Base-by-base conservation (phyloP, 2,329 filamentous ascomycete genomes). In the Leptographium galeiforme region DNA sequence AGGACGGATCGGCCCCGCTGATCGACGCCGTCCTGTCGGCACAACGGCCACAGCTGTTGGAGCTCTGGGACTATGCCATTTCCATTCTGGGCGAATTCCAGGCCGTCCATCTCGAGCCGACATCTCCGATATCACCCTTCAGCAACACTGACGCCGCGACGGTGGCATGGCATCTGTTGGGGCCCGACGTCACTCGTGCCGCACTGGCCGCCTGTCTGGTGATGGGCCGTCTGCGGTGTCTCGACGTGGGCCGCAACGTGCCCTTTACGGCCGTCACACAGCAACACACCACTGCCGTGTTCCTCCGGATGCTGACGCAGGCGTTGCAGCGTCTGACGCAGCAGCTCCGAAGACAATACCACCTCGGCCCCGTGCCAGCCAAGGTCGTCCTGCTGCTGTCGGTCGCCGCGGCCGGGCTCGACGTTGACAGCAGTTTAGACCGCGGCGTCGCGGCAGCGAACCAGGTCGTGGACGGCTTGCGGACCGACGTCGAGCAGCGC, bases 351-450 rank as follows among this genome's bases (percentile, higher is more conserved):
- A 48, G 40, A 40, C 48, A 48, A 30, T 53, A 40, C 6, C 51
- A 55, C n/a, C 38, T 52, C 5, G 55, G 55, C 2, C 55, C 55
- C 6, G 46, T 57, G 16, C 49, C 51, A 2, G 55, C 55, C 34
- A 55, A 53, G 48, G 46, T 50, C 1, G 40, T n/a, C 32, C 25
- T 57, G 18, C 44, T 57, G 16, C 11, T 57, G 18, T 45, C 53
- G 7, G 53, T 57, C 13, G 43, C 53, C 11, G 30, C 44, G 11
- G 38, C 53, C 7, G 55, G 8, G 4, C 51, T 55, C 6, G 48
- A 52, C 33, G 48, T 33, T 25, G 50, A 50, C 2, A 25, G 34
- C 14, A 41, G 48, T 8, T n/a, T 54, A 2, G 14, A 32, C 38
- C 45, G 13, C 8, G 55, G 53, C 18, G 51, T 55, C 25, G 48